Base-by-base conservation (phyloP, 139 green algal genomes). In the Chlorella sorokiniana region DNA sequence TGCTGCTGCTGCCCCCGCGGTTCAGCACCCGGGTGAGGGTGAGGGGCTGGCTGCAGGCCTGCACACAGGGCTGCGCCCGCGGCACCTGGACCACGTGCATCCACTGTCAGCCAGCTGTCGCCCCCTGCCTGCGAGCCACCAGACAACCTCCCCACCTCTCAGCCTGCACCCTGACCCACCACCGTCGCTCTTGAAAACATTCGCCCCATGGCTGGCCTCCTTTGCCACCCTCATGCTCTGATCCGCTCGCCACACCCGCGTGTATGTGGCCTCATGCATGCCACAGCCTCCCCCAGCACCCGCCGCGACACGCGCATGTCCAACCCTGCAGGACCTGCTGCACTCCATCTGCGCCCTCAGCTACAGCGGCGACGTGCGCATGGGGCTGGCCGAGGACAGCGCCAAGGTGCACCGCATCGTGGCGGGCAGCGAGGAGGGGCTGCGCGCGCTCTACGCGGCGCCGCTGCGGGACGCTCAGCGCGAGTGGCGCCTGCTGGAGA, bases 351-450 rank as follows among this genome's bases (percentile, higher is more conserved):
- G 89, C 48, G 87, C 82, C 29, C 85, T 98, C 38, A 96, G 90
- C 37, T 98, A 98, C 84, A 69, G 76, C 20, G 95, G 95, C 1
- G 95, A 98, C 81, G 78, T 98, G 23, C 89, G 78, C 48, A 91
- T 96, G 91, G 84, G 86, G 27, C 67, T 96, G 44, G 92, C 95
- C 9, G 95, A 98, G 86, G 95, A 98, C 87, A 87, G 79, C 27
- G 63, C 61, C 41, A 98, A 98, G 87, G 90, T 96, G 61, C 81
- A 90, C 27, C 86, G 91, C 75, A 95, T 96, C 40, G 89, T 91
- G 61, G 56, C 22, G 44, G 77, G 84, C 41, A 85, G 70, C 70
- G 29, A 82, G 45, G 63, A 33, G n/a, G 51, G 61, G n/a, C 71
- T 86, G 68, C 10, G 61, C 33, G 6, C 59, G 56, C 33, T 86